Conservation (phyloP, 2,329 filamentous ascomycete genomes). For the Penicillium digitatum region DNA sequence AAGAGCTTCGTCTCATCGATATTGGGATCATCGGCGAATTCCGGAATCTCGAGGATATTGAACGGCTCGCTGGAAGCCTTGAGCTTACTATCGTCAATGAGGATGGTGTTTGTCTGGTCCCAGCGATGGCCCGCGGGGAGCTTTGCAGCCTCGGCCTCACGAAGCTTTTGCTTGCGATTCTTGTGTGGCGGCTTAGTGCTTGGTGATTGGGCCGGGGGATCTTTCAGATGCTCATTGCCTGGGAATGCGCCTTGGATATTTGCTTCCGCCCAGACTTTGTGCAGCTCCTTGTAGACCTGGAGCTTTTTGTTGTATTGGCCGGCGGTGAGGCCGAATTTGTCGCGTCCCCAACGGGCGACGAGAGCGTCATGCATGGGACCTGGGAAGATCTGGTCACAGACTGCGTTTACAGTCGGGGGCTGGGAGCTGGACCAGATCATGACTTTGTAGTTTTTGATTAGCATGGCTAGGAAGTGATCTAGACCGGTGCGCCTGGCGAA, state of each 20-base stretch:
- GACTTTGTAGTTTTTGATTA: constrained; percentile 70
- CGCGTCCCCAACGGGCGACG: constrained; percentile 71
- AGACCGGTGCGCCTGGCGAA: constrained; percentile 68
- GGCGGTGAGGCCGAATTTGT: constrained; percentile 64
- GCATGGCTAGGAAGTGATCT: constrained; percentile 64
- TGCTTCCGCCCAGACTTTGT: constrained; percentile 61
- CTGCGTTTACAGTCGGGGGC: constrained; percentile 63
- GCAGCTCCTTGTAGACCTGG: constrained; percentile 85
- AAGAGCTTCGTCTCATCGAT: constrained; percentile 46
- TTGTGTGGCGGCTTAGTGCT: not conserved
- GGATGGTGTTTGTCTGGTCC: constrained; percentile 79
- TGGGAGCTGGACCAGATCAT: constrained; percentile 89
- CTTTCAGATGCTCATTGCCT: constrained; percentile 5
- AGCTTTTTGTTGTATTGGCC: constrained; percentile 66
- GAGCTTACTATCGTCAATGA: constrained; percentile 78
- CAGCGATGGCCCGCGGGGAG: constrained; percentile 55
- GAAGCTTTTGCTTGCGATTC: not conserved
- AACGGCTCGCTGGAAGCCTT: constrained; percentile 80
- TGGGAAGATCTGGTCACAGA: constrained; percentile 58
- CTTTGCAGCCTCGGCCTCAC: constrained; percentile 10
- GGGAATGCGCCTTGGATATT: constrained; percentile 45
- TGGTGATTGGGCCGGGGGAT: not conserved
- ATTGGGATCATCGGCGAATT: constrained; percentile 56
- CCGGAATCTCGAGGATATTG: constrained; percentile 76
- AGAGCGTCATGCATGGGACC: constrained; percentile 52